These are phyloP conservation scores for Clavispora fructus DNA, from an alignment of 805 yeast species.

Conservation along the genomic window DNA sequence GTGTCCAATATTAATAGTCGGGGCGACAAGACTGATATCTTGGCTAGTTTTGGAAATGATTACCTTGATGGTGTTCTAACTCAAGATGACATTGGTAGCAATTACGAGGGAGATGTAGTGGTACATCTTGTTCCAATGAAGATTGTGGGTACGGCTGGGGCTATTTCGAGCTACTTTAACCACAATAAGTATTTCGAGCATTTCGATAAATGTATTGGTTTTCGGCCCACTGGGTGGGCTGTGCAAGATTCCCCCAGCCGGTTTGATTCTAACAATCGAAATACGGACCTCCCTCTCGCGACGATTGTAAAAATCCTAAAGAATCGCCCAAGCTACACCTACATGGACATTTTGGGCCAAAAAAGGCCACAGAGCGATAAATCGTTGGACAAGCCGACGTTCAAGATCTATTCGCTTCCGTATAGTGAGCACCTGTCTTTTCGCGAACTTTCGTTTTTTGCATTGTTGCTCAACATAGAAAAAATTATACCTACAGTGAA, in stretches of 20 bases:
- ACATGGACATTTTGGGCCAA: constrained; percentile 29
- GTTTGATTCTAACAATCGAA: constrained; percentile 1
- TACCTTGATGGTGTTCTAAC: constrained; percentile 27
- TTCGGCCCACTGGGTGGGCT: constrained; percentile 92
- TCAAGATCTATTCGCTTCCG: constrained; percentile 62
- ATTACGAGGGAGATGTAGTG: constrained; percentile 32
- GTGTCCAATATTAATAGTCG: constrained; percentile 46
- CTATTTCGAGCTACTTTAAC: constrained; percentile 46
- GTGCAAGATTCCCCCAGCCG: constrained; percentile 24
- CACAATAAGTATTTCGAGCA: constrained; percentile 37
- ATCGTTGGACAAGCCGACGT: constrained; percentile 21
- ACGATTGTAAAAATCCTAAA: constrained; percentile 12
- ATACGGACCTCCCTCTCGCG: constrained; percentile 2
- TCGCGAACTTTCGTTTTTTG: constrained; percentile 67
- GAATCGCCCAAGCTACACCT: constrained; percentile 17
- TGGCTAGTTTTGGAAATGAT: constrained; percentile 43
- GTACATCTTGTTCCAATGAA: constrained; percentile 72
- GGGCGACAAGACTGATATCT: constrained; percentile 34
- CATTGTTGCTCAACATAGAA: constrained; percentile 44
- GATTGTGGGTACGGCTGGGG: constrained; percentile 41
- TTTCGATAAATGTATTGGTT: constrained; percentile 62
- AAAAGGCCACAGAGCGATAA: constrained; percentile 12
- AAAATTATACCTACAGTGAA: constrained; percentile 79
- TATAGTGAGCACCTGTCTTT: constrained; percentile 94
- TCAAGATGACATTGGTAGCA: constrained; percentile 26